Evolutionary conservation across 225 moss, liverwort and hornwort genomes (phyloP).

Genomic region (Straminergon stramineum): DNA sequence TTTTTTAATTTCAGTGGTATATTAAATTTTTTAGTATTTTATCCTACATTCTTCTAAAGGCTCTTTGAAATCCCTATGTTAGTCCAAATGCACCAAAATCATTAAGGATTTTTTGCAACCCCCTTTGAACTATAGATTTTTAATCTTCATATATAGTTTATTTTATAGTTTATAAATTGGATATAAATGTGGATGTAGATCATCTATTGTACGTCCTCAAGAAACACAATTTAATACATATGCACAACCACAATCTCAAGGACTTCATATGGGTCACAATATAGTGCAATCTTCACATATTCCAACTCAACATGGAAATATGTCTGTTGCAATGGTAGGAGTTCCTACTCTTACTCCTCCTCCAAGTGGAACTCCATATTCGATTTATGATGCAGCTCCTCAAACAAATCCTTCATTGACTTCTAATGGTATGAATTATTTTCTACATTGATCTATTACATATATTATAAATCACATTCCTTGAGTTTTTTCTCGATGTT

Average conservation of each 20-base stretch:
- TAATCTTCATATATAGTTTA: background rate
- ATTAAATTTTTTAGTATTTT: no score
- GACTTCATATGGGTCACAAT: conserved; percentile 4
- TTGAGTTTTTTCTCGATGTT: background rate
- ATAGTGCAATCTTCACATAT: conserved; percentile 25
- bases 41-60: no score
- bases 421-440: background rate
- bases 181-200: background rate
- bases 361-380: conserved; percentile 35
- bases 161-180: no score
- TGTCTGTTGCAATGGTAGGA: conserved; percentile 17
- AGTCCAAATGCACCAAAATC: background rate
- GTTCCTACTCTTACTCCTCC: background rate
- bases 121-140: rapidly evolving
- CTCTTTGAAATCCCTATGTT: no score
- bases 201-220: conserved; percentile 3
- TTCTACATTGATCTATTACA: background rate
- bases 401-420: conserved; percentile 8
- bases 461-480: no score
- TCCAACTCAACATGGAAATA: conserved; percentile 17
- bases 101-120: background rate
- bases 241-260: conserved; percentile 30
- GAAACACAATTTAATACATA: conserved; percentile 31
- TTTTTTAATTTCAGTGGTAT: no score
- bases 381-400: conserved; percentile 36